phyloP scores from a whole-genome alignment of 495 filamentous ascomycete species.

The Podospora bellae-mahoneyi region DNA sequence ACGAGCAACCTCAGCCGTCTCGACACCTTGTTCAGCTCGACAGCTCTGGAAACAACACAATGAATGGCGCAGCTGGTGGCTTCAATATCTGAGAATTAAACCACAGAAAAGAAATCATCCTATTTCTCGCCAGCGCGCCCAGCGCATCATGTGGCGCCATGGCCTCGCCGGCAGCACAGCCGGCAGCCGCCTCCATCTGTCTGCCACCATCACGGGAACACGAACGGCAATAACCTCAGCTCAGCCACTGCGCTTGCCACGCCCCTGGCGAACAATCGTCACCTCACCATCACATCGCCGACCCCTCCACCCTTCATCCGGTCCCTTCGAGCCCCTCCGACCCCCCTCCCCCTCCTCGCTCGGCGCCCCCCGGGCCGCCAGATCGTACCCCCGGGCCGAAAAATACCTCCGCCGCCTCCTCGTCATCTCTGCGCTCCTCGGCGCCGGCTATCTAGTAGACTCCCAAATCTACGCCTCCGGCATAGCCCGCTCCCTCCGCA shows the following conservation, averaged over 20 bases:
- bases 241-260: background rate
- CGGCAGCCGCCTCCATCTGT: background rate
- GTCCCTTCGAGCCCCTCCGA: slow-evolving; percentile 63
- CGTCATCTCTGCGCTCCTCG: slow-evolving; percentile 57
- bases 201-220: background rate
- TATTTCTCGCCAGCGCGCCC: background rate
- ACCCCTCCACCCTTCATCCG: slow-evolving; percentile 19
- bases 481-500: slow-evolving; percentile 73
- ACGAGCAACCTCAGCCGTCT: background rate
- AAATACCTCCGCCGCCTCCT: slow-evolving; percentile 75
- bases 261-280: background rate
- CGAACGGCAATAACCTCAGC: background rate
- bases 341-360: slow-evolving; percentile 80
- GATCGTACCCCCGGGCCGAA: slow-evolving; percentile 61
- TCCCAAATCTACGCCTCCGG: slow-evolving; percentile 70
- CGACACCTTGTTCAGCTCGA: background rate
- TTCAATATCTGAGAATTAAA: background rate
- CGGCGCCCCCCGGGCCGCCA: slow-evolving; percentile 64
- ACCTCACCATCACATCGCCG: background rate
- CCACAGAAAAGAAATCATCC: background rate
- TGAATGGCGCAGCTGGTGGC: background rate
- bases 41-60: background rate
- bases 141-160: slow-evolving; percentile 18
- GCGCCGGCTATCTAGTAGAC: slow-evolving; percentile 64
- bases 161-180: slow-evolving; percentile 8